Evolutionary conservation across 768 basidiomycete species (phyloP).

Genomic region (Kwoniella bestiolae): DNA sequence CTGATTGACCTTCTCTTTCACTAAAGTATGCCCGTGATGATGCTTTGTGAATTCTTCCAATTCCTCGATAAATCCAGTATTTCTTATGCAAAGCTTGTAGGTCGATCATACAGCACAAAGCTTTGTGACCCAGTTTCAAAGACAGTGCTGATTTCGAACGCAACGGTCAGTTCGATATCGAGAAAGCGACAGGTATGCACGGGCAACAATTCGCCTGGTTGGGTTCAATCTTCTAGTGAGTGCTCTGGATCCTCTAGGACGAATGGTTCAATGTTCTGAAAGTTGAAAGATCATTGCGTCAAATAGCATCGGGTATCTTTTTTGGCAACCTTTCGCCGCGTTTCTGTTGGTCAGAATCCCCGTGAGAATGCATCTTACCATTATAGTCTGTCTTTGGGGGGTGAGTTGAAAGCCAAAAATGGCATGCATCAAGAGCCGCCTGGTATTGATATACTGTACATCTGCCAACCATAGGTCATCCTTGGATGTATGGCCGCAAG

Average conservation of each 20-base stretch:
- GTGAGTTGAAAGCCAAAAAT: too few species aligned
- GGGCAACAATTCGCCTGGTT: constrained; percentile 24
- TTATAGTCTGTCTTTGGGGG: background rate
- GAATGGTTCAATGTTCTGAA: too few species aligned
- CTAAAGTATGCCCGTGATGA: background rate
- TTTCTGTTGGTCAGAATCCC: background rate
- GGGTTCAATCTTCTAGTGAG: constrained; percentile 6
- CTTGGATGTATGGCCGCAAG: constrained; percentile 1
- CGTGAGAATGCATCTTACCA: background rate
- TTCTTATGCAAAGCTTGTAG: constrained; percentile 4
- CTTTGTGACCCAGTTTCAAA: too few species aligned
- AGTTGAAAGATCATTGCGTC: background rate
- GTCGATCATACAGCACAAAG: too few species aligned
- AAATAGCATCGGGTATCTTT: background rate
- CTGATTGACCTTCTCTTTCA: too few species aligned
- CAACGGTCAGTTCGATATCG: constrained; percentile 18
- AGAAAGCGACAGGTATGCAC: constrained; percentile 11
- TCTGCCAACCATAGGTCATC: too few species aligned
- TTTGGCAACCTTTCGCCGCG: background rate
- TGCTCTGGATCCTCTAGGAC: constrained; percentile 18
- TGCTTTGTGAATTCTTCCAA: constrained; percentile 5
- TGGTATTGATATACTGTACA: too few species aligned
- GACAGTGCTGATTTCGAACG: too few species aligned
- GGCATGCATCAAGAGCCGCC: too few species aligned
- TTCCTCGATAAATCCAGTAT: constrained; percentile 1